These are phyloP conservation scores for Medakamo hakoo DNA, from an alignment of 139 green algal genomes.

Conservation along the genomic window DNA sequence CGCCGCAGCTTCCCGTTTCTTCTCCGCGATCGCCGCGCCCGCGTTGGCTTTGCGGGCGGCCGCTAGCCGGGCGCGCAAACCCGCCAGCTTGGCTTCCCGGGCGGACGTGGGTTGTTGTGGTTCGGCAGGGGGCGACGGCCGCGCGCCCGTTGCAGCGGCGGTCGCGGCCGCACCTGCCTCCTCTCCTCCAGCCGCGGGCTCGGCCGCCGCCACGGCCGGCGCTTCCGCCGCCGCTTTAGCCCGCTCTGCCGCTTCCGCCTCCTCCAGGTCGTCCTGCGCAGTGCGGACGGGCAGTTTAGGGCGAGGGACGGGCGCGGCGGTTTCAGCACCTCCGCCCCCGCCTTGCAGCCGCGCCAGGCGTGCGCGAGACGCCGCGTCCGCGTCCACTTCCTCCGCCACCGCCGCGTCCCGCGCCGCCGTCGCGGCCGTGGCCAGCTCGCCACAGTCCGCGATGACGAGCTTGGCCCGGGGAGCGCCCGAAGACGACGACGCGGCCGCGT, in stretches of 20 bases:
- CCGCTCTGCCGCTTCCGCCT: slow-evolving; percentile 16
- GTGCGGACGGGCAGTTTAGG: slow-evolving; percentile 16
- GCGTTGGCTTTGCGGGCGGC: slow-evolving; percentile 73
- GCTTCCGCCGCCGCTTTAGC: neutral
- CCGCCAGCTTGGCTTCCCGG: slow-evolving; percentile 34
- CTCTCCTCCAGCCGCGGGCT: neutral
- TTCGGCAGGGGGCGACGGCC: too few species aligned
- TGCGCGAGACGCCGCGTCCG: neutral
- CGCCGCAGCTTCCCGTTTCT: slow-evolving; percentile 28
- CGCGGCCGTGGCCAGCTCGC: neutral
- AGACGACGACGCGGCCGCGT: neutral
- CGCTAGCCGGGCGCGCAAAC: slow-evolving; percentile 47
- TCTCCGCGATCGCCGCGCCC: slow-evolving; percentile 70
- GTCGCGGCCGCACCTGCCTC: neutral
- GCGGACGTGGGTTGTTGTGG: neutral
- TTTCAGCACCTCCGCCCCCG: too few species aligned
- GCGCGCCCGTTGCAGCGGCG: neutral
- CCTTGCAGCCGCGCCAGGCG: neutral
- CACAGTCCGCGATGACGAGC: neutral
- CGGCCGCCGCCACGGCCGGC: neutral
- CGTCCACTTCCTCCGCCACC: neutral
- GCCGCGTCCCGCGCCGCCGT: neutral
- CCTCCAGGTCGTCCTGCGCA: slow-evolving; percentile 29
- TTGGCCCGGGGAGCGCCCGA: neutral
- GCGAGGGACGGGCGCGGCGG: neutral